Percentiles rank a stretch among this genome's conserved stretches.
Evolutionary conservation across 305 asterid genomes (phyloP).

Genomic region (Rubia balearica): DNA sequence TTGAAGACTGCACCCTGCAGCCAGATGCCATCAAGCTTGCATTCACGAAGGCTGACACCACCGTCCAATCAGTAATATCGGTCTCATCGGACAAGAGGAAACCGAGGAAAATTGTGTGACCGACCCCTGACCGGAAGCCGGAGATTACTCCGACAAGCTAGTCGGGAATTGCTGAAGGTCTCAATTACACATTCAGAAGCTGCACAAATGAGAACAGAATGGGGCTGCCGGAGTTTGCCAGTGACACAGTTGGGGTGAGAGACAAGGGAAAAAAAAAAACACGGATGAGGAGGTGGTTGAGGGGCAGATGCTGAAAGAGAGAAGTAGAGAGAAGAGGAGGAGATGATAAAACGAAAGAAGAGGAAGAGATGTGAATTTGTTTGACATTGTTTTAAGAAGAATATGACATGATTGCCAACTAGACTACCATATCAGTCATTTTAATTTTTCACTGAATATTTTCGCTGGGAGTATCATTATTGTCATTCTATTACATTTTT

Average conservation of each 20-base stretch:
- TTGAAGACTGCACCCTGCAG: conserved; percentile 79
- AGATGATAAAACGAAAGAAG: no score
- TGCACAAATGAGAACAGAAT: conserved; percentile 46
- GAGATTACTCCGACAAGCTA: conserved; percentile 44
- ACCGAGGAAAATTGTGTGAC: conserved; percentile 44
- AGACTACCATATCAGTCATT: no score
- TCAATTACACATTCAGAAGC: conserved; percentile 31
- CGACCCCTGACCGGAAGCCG: conserved; percentile 37
- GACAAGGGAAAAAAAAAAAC: conserved; percentile 20
- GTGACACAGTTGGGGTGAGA: conserved; percentile 34
- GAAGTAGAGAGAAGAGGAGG: no score
- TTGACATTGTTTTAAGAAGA: no score
- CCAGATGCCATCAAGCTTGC: no score
- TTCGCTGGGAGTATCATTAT: no score
- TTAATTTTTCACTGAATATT: no score
- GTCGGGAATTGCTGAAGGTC: conserved; percentile 47
- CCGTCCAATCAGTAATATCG: conserved; percentile 48
- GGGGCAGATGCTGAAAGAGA: background rate
- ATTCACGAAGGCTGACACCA: conserved; percentile 74
- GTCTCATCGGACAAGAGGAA: conserved; percentile 32
- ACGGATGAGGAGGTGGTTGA: conserved; percentile 36
- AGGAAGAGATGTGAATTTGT: no score
- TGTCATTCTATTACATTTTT: no score
- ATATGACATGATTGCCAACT: no score
- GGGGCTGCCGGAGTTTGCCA: conserved; percentile 32